phyloP scores from a whole-genome alignment of 345 rosid species.

The Hypericum perforatum region DNA sequence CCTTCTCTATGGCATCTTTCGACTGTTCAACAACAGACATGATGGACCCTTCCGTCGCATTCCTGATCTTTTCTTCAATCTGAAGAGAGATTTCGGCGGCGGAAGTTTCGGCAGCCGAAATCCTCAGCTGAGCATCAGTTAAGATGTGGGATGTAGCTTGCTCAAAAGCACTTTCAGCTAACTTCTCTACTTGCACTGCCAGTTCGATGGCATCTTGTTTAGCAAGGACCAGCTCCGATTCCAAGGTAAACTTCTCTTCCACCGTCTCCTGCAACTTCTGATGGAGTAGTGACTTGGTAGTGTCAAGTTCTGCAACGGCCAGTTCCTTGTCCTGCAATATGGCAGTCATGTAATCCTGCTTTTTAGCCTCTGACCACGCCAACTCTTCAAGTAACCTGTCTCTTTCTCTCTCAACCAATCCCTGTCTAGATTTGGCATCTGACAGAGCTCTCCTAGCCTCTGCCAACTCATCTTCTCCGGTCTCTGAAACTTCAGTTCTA shows the following conservation, averaged over 20 bases:
- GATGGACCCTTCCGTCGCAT: constrained; percentile 31
- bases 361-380: constrained; percentile 23
- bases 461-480: constrained; percentile 16
- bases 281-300: constrained; percentile 24
- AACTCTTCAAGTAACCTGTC: constrained; percentile 32
- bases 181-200: constrained; percentile 38
- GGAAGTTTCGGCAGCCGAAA: constrained; percentile 36
- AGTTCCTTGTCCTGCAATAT: constrained; percentile 28
- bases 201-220: constrained; percentile 36
- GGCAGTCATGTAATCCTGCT: constrained; percentile 26
- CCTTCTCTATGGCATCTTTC: constrained; percentile 34
- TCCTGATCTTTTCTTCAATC: constrained; percentile 32
- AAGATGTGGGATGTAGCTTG: constrained; percentile 31
- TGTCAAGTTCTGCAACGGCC: constrained; percentile 25
- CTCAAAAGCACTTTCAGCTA: constrained; percentile 33
- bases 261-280: constrained; percentile 30
- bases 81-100: constrained; percentile 30
- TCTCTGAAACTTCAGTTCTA: constrained; percentile 11
- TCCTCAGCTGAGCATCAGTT: constrained; percentile 31
- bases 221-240: constrained; percentile 33
- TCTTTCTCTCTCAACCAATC: constrained; percentile 27
- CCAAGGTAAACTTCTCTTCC: constrained; percentile 27
- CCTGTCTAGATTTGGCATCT: constrained; percentile 27
- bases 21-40: constrained; percentile 33
- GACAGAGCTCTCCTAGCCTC: constrained; percentile 25